Evolutionary conservation across 2,329 filamentous ascomycete species (phyloP).

Genomic region (Didymella exigua): DNA sequence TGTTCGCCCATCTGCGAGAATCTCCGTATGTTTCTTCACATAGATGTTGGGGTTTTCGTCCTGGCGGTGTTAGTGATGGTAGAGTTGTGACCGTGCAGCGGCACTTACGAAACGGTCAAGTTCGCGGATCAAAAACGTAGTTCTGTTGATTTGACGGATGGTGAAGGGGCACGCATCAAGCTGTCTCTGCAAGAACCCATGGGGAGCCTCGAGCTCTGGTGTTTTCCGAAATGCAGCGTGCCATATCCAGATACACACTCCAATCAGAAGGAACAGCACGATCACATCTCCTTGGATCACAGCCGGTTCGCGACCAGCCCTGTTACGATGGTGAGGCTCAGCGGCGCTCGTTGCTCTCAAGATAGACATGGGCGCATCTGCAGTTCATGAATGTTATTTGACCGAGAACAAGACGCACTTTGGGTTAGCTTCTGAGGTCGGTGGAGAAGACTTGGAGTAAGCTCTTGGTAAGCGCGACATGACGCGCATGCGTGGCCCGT

Average conservation of each 20-base stretch:
- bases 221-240: not conserved
- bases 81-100: not conserved
- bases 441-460: conserved; percentile 1
- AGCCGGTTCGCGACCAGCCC: not conserved
- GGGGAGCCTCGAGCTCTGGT: not conserved
- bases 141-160: conserved; percentile 18
- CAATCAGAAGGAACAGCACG: conserved; percentile 5
- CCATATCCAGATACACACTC: not conserved
- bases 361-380: conserved; percentile 4
- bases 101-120: conserved; percentile 17
- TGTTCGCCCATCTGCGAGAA: not conserved
- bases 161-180: conserved; percentile 19
- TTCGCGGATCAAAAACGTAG: conserved; percentile 17
- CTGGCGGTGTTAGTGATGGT: not conserved
- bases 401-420: not conserved
- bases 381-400: not conserved
- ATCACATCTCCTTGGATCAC: conserved; percentile 5
- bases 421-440: not conserved
- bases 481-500: not conserved
- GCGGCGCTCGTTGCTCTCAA: not conserved
- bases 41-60: conserved; percentile 14
- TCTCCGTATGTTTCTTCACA: conserved; percentile 14
- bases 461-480: conserved; percentile 1
- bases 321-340: not conserved
- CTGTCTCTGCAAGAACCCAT: not conserved